Evolutionary conservation across 2,329 filamentous ascomycete genomes (phyloP).

Genomic region (Paecilomyces variotii): DNA sequence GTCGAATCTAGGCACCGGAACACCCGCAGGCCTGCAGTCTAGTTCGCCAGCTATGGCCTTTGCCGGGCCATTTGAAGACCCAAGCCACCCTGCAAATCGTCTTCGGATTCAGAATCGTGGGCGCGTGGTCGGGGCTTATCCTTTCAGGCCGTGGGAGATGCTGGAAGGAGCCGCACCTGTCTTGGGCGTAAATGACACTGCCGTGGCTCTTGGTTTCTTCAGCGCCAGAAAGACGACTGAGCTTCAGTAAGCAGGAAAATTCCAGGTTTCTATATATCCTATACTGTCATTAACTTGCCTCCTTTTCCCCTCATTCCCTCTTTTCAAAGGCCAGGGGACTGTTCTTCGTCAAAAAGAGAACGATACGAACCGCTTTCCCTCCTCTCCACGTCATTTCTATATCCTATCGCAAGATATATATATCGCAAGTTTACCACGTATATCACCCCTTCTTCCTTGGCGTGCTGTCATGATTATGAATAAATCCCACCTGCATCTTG

Average conservation of each 20-base stretch:
- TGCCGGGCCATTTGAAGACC: constrained; percentile 15
- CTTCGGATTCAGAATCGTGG: constrained; percentile 32
- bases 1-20: constrained; percentile 11
- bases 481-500: not conserved
- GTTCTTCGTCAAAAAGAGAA: not conserved
- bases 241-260: not conserved
- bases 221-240: constrained; percentile 29
- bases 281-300: not conserved
- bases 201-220: constrained; percentile 35
- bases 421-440: not conserved
- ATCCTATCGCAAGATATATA: too few relatives aligned
- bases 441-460: not conserved
- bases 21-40: constrained; percentile 12
- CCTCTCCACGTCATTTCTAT: not conserved
- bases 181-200: constrained; percentile 37
- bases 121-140: constrained; percentile 25
- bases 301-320: not conserved
- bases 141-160: constrained; percentile 36
- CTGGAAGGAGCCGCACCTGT: constrained; percentile 38
- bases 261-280: not conserved
- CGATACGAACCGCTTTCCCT: not conserved
- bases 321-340: not conserved
- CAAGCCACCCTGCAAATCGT: constrained; percentile 19
- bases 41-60: constrained; percentile 4
- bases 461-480: not conserved